A percentile compares a stretch with the other conserved stretches of the same genome.
These are phyloP conservation scores for Eucalyptus rudis DNA, from an alignment of 345 rosid species.

Conservation along the genomic window DNA sequence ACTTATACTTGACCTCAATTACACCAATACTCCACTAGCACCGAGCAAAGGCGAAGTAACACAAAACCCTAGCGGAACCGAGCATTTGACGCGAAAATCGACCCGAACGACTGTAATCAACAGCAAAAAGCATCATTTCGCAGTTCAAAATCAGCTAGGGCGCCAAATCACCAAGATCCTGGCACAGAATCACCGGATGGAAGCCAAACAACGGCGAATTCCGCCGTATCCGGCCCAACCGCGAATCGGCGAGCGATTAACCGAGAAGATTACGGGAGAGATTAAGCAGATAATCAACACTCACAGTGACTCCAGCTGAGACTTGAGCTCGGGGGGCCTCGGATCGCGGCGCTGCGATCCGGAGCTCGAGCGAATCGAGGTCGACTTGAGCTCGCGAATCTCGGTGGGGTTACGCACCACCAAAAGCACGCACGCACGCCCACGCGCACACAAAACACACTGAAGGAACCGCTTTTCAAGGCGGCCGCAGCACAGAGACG, in stretches of 20 bases:
- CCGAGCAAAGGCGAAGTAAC: background rate
- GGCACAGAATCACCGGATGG: background rate
- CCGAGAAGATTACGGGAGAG: background rate
- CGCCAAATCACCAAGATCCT: background rate
- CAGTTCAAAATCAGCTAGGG: background rate
- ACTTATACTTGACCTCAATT: background rate
- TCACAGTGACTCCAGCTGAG: conserved; percentile 44
- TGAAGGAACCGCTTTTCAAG: background rate
- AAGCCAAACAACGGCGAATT: background rate
- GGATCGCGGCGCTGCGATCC: conserved; percentile 50
- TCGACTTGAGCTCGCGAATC: conserved; percentile 14
- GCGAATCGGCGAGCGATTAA: background rate
- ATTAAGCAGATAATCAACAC: conserved; percentile 6
- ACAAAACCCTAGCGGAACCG: background rate
- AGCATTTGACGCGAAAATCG: background rate
- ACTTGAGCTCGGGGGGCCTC: conserved; percentile 26
- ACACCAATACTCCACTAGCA: background rate
- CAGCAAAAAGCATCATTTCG: background rate
- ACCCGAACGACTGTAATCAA: background rate
- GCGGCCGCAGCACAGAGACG: background rate
- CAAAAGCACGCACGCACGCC: background rate
- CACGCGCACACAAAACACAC: background rate
- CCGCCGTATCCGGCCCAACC: background rate
- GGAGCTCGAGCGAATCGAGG: conserved; percentile 49
- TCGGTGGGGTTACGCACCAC: background rate